Evolutionary conservation across 2,329 filamentous ascomycete genomes (phyloP).

Genomic region (Arthrobotrys pseudoclavata): DNA sequence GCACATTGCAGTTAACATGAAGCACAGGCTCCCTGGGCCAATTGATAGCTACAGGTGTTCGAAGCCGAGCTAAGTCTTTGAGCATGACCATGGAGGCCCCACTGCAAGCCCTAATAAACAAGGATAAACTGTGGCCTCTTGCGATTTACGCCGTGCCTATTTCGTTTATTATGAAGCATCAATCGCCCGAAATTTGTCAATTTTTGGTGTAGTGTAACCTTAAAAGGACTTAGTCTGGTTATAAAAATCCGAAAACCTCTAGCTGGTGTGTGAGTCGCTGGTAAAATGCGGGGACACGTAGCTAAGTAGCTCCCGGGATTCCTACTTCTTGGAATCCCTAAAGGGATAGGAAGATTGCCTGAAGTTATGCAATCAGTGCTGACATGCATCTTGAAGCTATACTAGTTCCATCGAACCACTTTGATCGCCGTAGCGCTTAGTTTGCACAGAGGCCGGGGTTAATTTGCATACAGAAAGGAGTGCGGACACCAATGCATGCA

Average conservation of each 20-base stretch:
- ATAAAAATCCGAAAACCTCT: neutral
- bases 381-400: conserved; percentile 5
- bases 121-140: neutral
- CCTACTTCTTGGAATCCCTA: neutral
- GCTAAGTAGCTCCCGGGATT: neutral
- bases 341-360: conserved; percentile 19
- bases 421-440: neutral
- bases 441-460: neutral
- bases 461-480: neutral
- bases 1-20: too few species aligned
- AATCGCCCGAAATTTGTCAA: neutral
- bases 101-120: neutral
- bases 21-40: neutral
- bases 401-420: neutral
- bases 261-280: neutral
- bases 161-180: neutral
- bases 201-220: neutral
- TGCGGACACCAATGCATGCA: neutral
- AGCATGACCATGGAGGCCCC: neutral
- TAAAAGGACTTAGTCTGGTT: neutral
- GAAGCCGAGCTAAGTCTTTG: neutral
- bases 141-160: neutral
- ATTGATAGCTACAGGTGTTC: neutral
- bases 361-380: conserved; percentile 7
- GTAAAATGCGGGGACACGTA: conserved; percentile 11